Base-by-base conservation (phyloP, 805 yeast species). In the Kluyveromyces nonfermentans region DNA sequence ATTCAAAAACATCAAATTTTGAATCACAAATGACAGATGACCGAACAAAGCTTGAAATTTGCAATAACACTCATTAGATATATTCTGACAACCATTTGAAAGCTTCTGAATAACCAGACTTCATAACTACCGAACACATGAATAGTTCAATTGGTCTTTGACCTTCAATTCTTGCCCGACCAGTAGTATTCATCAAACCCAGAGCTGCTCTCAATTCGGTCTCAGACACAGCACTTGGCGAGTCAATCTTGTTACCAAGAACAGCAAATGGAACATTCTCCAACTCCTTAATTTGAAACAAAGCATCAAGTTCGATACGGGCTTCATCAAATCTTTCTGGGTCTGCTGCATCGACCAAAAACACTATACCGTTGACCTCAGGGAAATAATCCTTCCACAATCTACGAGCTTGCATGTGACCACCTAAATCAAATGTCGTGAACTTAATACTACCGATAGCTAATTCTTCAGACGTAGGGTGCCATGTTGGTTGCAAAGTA, bases 371-470 rank as follows among this genome's bases (percentile, higher is more conserved):
- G 66, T 88, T 85, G 40, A 93, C 99, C 70, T 93, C 99, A 47
- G 99, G 99, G 82, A 93, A 93, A 68, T 93, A 93, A 66, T 93
- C 97, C 64, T 89, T 89, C 99, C 99, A 93, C 62, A 93, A 80
- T 70, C 98, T 87, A 71, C 99, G 89, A 40, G 99, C 97, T 70
- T 90, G 97, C 66, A 78, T 82, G 72, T 93, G 99, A 36, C 99
- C 99, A 68, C 99, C 99, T 56, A 93, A 75, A 67, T 93, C 99
- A 59, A 93, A 93, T 22, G 99, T 93, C 48, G 99, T 93, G 75
- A 93, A 93, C 65, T 90, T 82, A 50, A 90, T 94, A 55, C 85
- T 83, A 55, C 97, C 98, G 57, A 93, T 93, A 49, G 97, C 89
- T 58, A 93, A 77, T 65, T 93, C 99, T 69, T 93, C 99, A 20